Evolutionary conservation across 1,139 yeast genomes (phyloP), one percentile per base, ranked within the genome.

Genomic region (Candida buenavistaensis): DNA sequence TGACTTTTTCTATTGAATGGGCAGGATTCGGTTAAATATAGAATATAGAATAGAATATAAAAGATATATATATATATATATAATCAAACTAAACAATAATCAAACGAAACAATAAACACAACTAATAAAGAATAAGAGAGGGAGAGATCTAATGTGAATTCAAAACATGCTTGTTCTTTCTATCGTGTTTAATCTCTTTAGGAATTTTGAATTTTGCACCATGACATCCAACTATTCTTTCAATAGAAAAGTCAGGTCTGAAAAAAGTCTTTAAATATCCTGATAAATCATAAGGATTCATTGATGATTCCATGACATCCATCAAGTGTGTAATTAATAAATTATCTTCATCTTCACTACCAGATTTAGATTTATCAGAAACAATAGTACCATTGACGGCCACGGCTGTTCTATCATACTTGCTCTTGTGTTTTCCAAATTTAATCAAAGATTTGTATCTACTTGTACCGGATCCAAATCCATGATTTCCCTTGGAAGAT

Each of bases 1-100:
- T 60, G 10, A 66, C 72, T 38, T 84, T 75, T 50, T 80, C 89
- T 0, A 63, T 85, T 2, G 90, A 83, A 55, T 85, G 94, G 95
- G 82, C 92, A 0, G 92, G 92, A 0, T 84, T 84, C 58, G 88
- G 88, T 38, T 81, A 52, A 45, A 17, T n/a, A n/a, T n/a, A n/a
- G n/a, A n/a, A n/a, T n/a, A n/a, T n/a, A n/a, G n/a, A n/a, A n/a
- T n/a, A n/a, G n/a, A n/a, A n/a, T n/a, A n/a, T n/a, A n/a, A n/a
- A n/a, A 28, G n/a, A n/a, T 19, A 21, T 28, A 13, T 15, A 22
- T 28, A 28, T 28, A 20, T 21, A 14, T 13, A 20, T 9, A 28
- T 20, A 8, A 28, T 2, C 15, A 23, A 22, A 23, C 21, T 22
- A 16, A 7, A 23, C 10, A 15, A 22, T 14, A 29, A 29, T 14